Evolutionary conservation across 2,329 filamentous ascomycete genomes (phyloP), one percentile per base, ranked within the genome.

Genomic region (Colletotrichum lindemuthianum): DNA sequence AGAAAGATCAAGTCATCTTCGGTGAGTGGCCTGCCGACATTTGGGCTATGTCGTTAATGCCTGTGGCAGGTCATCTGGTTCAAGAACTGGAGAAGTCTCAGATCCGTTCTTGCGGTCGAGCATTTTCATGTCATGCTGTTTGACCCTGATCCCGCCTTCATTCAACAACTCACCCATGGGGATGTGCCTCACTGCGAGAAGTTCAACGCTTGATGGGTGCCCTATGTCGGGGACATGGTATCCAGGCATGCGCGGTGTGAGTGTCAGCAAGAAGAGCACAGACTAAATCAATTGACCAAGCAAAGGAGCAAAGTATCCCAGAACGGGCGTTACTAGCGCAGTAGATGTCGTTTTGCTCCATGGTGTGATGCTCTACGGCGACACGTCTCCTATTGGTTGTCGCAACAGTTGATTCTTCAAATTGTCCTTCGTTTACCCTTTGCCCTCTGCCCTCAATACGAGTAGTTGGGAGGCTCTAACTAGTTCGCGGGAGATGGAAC

Each of bases 61-160:
- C 33, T n/a, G 11, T 43, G 1, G 10, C 15, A 68, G 66, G 64
- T 68, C 34, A 81, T 90, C 40, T 96, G 92, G 92, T 96, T 96
- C 79, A 92, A 92, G 81, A 98, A 98, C 73, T 97, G 93, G 93
- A 86, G 83, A 58, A 87, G 85, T 13, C 79, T 97, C 69, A 97
- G 97, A 80, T 96, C 91, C 32, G 87, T 98, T 34, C 88, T 93
- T 70, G 88, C 91, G 1, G 87, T 98, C 10, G 94, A 97, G 81
- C 95, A 98, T 75, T 96, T 98, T 73, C 95, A 98, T 76, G 90
- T 97, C 72, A 93, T 97, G 93, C 81, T 97, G 58, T 91, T 90
- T 75, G 84, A 92, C 70, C 90, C 93, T 1, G 89, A 95, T 70
- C 81, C 82, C 43, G 83, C 81, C 4, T 92, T 96, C 69, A 77